Evolutionary conservation across 2,329 filamentous ascomycete genomes (phyloP).

Genomic region (Achaetomium macrosporum): DNA sequence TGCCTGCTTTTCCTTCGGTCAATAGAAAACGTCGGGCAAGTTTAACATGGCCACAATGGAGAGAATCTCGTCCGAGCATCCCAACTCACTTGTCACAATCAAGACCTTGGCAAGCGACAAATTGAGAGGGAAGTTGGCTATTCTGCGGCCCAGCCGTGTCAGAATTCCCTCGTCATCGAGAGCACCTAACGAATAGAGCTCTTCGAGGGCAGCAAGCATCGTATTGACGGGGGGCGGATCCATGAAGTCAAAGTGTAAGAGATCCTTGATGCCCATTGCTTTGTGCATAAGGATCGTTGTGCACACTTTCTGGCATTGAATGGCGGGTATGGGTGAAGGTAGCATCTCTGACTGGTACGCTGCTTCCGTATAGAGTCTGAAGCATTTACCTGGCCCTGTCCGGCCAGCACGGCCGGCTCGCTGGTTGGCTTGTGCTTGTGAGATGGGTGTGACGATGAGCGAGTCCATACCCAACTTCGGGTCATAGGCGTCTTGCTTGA

Average conservation of each 20-base stretch:
- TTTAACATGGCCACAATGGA: conserved; percentile 93
- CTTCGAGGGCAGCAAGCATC: conserved; percentile 92
- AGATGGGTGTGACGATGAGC: conserved; percentile 90
- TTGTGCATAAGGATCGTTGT: conserved; percentile 96
- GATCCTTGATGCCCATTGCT: conserved; percentile 97
- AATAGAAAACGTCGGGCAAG: conserved; percentile 81
- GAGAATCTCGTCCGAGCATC: conserved; percentile 89
- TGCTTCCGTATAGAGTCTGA: conserved; percentile 89
- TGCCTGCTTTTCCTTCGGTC: conserved; percentile 92
- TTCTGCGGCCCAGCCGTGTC: conserved; percentile 85
- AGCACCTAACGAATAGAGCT: conserved; percentile 85
- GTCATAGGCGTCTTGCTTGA: conserved; percentile 96
- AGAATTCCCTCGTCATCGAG: conserved; percentile 92
- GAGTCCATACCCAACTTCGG: conserved; percentile 97
- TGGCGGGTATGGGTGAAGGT: conserved; percentile 91
- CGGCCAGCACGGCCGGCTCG: conserved; percentile 86
- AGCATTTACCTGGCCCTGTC: conserved; percentile 94
- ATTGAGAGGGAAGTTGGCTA: conserved; percentile 98
- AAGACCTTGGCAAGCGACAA: conserved; percentile 85
- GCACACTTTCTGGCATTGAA: conserved; percentile 87
- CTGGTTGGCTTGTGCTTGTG: conserved; percentile 93
- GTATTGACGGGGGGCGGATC: conserved; percentile 95
- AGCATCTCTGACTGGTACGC: conserved; percentile 97
- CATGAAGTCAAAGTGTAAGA: conserved; percentile 98
- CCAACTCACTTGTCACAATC: conserved; percentile 77